Conservation (phyloP, 202 grass and related monocot genomes). For the Setaria viridis region DNA sequence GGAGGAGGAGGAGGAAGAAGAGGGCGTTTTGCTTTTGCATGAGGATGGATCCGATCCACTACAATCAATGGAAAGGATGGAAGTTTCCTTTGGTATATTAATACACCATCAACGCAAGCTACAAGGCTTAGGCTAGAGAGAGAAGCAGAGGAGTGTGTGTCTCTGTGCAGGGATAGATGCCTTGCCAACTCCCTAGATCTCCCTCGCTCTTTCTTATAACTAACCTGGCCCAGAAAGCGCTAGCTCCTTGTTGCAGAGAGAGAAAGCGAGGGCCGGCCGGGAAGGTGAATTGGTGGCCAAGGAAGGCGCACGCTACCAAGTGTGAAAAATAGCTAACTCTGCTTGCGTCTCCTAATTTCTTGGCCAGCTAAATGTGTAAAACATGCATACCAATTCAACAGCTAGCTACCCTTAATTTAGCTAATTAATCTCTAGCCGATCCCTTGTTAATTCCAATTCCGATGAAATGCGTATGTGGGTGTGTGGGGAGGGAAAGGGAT, state of each 20-base stretch:
- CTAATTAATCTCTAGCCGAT: not conserved
- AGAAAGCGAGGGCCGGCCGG: not conserved
- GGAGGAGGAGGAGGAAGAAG: not conserved
- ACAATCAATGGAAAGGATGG: constrained; percentile 27
- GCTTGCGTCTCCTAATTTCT: not conserved
- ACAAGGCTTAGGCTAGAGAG: not conserved
- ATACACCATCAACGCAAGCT: constrained; percentile 37
- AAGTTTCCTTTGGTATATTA: constrained; percentile 59
- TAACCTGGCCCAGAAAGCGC: not conserved
- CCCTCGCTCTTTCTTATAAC: constrained; percentile 33
- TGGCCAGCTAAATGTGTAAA: constrained; percentile 29
- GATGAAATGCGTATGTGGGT: too few species aligned
- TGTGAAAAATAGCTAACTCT: constrained; percentile 41
- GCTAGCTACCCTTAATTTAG: constrained; percentile 51
- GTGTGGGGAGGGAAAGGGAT: constrained; percentile 40
- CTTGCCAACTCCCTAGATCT: constrained; percentile 25
- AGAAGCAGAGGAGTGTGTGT: not conserved
- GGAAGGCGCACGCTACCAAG: constrained; percentile 38
- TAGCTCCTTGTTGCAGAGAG: constrained; percentile 30
- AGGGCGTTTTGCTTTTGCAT: constrained; percentile 43
- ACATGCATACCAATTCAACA: constrained; percentile 42
- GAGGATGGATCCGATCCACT: not conserved
- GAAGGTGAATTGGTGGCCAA: constrained; percentile 41
- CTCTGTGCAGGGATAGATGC: constrained; percentile 34
- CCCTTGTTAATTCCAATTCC: too few species aligned